These are phyloP conservation scores for Litsea cubeba DNA, from an alignment of 164 flowering plant genomes.

Conservation along the genomic window DNA sequence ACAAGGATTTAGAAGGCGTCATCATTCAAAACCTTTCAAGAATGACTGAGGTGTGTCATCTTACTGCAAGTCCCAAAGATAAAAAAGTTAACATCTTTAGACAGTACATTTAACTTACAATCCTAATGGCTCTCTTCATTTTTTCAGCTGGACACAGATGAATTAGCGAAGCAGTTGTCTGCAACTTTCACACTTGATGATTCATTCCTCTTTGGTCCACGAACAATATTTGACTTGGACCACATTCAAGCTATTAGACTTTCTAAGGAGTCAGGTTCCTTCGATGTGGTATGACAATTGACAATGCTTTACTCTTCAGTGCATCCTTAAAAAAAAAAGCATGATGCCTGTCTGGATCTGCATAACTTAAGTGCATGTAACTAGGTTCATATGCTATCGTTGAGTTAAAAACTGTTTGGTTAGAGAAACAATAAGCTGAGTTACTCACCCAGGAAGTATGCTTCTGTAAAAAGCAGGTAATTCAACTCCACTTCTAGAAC, in stretches of 20 bases:
- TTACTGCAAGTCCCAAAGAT: not conserved
- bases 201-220: constrained; percentile 58
- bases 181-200: constrained; percentile 79
- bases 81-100: not conserved
- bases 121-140: not conserved
- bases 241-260: constrained; percentile 32
- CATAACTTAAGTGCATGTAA: too few species aligned
- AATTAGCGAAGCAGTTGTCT: constrained; percentile 48
- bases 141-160: constrained; percentile 51
- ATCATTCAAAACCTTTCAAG: constrained; percentile 42
- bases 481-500: too few species aligned
- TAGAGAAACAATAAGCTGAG: too few species aligned
- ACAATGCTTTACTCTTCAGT: not conserved
- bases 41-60: constrained; percentile 49
- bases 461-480: too few species aligned
- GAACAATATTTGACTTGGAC: constrained; percentile 42
- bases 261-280: constrained; percentile 61
- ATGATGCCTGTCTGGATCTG: too few species aligned
- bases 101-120: not conserved
- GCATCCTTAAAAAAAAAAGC: too few species aligned
- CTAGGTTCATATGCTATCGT: too few species aligned
- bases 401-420: too few species aligned
- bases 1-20: constrained; percentile 36
- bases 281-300: constrained; percentile 58
- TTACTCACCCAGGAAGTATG: too few species aligned